phyloP scores from a whole-genome alignment of 139 green algal genomes.

The Chlamydomonas incerta region DNA sequence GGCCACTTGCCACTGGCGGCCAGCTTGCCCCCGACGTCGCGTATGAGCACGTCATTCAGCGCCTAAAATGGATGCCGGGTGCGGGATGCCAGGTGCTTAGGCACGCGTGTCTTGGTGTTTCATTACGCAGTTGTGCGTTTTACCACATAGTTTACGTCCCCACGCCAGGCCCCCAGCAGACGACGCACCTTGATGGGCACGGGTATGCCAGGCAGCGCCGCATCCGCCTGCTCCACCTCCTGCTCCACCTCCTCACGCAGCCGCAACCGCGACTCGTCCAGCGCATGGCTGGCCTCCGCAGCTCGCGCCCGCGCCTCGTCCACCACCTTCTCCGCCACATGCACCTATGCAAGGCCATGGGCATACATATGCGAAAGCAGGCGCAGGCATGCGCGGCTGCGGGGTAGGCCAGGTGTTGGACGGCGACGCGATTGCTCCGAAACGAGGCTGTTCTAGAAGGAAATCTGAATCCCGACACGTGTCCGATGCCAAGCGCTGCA shows the following conservation, averaged over 20 bases:
- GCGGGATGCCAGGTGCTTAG: no score
- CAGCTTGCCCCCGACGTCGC: constrained; percentile 62
- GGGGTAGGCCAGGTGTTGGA: no score
- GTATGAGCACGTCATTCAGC: constrained; percentile 67
- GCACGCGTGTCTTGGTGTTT: no score
- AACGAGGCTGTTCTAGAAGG: no score
- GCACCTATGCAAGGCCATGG: not conserved
- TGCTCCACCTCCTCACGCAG: constrained; percentile 46
- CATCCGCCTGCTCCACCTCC: constrained; percentile 16
- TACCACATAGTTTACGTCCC: not conserved
- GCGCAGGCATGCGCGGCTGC: no score
- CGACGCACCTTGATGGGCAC: constrained; percentile 52
- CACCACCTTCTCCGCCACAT: constrained; percentile 41
- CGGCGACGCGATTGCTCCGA: no score
- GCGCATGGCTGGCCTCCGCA: constrained; percentile 4
- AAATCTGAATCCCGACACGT: no score
- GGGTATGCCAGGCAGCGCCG: constrained; percentile 41
- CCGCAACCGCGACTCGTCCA: constrained; percentile 34
- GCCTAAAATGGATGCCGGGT: constrained; percentile 37
- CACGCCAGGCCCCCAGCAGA: not conserved
- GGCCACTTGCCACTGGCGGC: constrained; percentile 52
- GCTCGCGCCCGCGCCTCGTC: not conserved
- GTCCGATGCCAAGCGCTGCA: no score
- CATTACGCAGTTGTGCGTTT: no score
- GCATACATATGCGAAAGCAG: not conserved